Evolutionary conservation across 225 moss, liverwort and hornwort species (phyloP).

Genomic region (Marchantia polymorpha): DNA sequence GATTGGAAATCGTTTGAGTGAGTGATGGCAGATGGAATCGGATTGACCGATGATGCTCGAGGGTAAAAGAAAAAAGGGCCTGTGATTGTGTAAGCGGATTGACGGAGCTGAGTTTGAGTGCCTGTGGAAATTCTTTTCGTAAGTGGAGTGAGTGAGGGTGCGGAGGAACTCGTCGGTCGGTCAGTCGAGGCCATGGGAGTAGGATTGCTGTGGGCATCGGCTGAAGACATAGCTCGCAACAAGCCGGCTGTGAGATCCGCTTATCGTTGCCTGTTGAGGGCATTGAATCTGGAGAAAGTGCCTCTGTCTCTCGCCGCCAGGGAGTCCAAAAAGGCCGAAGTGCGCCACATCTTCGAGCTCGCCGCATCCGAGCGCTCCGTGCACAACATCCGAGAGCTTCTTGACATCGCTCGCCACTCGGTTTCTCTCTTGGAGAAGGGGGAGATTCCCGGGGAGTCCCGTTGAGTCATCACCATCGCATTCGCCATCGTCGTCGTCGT

Average conservation of each 20-base stretch:
- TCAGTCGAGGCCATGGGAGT: constrained; percentile 51
- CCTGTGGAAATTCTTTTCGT: too few species aligned
- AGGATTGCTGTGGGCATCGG: constrained; percentile 64
- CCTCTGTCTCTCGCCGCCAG: constrained; percentile 61
- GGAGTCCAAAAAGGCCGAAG: constrained; percentile 54
- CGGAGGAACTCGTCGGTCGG: too few species aligned
- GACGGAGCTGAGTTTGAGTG: too few species aligned
- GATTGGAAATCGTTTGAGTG: too few species aligned
- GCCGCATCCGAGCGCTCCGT: constrained; percentile 60
- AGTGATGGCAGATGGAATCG: too few species aligned
- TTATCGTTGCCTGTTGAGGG: constrained; percentile 59
- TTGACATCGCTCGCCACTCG: constrained; percentile 52
- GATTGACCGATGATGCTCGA: too few species aligned
- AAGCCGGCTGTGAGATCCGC: constrained; percentile 66
- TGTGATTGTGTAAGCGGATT: too few species aligned
- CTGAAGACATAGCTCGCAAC: constrained; percentile 62
- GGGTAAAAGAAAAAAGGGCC: too few species aligned
- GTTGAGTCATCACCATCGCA: constrained; percentile 1
- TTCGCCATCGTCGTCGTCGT: too few species aligned
- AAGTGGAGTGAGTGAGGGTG: too few species aligned
- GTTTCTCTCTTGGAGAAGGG: constrained; percentile 28
- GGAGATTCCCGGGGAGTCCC: constrained; percentile 27
- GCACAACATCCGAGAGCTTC: constrained; percentile 69
- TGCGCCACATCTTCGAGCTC: constrained; percentile 63
- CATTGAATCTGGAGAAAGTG: constrained; percentile 57